Base-by-base conservation (phyloP, 345 rosid species). In the Cochlearia excelsa region DNA sequence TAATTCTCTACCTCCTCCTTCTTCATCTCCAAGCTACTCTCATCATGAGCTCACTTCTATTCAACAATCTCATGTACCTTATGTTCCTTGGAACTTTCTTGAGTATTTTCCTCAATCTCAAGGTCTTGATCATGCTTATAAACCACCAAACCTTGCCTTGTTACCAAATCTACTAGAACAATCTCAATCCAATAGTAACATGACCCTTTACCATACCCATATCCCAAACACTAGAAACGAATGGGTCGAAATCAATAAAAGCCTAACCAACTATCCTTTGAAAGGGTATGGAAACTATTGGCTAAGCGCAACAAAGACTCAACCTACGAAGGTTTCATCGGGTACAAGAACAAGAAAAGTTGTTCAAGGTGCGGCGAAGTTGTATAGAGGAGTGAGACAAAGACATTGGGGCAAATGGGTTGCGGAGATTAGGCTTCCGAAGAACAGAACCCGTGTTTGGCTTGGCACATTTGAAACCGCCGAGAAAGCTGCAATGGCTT, bases 341-440 rank as follows among this genome's bases (percentile, higher is more conserved):
- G 48, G 61, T 26, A 52, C 65, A 65, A 59, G 77, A 64, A 26
- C 80, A 77, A 72, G 54, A 43, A 49, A 38, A 55, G 37, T 51
- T 63, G 69, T 72, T 10, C 59, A 66, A 4, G 41, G 78, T 0
- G 54, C 81, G 0, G 82, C 84, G 26, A 93, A 93, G 80, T 58
- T 89, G 63, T 93, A 75, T 61, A 70, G 99, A 75, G 99, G 99
- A 35, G 99, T 89, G 51, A 81, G 99, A 65, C 95, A 83, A 68
- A 83, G 97, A 77, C 99, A 87, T 56, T 89, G 99, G 99, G 95
- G 99, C 0, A 93, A 89, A 79, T 93, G 99, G 99, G 99, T 93
- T 1, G 95, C 99, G 0, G 99, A 93, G 75, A 93, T 93, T 47
- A 78, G 97, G 67, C 78, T 93, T 16, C 99, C 99, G 26, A 80